Conservation (phyloP, 1,284 basidiomycete species). For the Ceratobasidium sp. region DNA sequence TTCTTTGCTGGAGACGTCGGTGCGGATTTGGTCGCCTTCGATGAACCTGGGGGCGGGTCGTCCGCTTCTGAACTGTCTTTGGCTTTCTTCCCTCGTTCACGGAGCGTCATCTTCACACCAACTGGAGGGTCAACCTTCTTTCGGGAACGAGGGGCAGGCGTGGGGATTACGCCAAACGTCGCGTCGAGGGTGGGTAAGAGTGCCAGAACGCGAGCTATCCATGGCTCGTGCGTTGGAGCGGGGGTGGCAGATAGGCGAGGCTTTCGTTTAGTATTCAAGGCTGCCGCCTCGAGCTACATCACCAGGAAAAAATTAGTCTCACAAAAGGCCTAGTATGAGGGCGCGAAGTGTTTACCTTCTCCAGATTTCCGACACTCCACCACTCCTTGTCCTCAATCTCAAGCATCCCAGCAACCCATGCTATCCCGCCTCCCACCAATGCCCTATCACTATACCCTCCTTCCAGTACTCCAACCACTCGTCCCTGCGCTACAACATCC, state of each 20-base stretch:
- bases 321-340: not conserved
- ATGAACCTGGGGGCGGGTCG: not conserved
- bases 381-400: slow-evolving; percentile 58
- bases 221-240: slow-evolving; percentile 58
- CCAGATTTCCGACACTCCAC: slow-evolving; percentile 76
- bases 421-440: slow-evolving; percentile 81
- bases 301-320: too few relatives aligned
- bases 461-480: slow-evolving; percentile 88
- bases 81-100: slow-evolving; percentile 63
- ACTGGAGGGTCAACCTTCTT: slow-evolving; percentile 49
- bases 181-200: slow-evolving; percentile 60
- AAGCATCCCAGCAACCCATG: slow-evolving; percentile 77
- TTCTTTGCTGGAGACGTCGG: slow-evolving; percentile 37
- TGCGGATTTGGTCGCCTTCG: slow-evolving; percentile 10
- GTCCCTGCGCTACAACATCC: slow-evolving; percentile 71
- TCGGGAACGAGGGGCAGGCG: slow-evolving; percentile 48
- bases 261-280: slow-evolving; percentile 78
- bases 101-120: slow-evolving; percentile 63
- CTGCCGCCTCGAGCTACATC: slow-evolving; percentile 51
- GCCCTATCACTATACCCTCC: slow-evolving; percentile 95
- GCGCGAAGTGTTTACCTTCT: slow-evolving; percentile 60
- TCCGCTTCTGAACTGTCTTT: slow-evolving; percentile 25
- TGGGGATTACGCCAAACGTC: slow-evolving; percentile 49
- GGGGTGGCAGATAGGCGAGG: slow-evolving; percentile 58
- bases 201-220: slow-evolving; percentile 65